phyloP scores from a whole-genome alignment of 106 monocot genomes.

The Amphibolis antarctica region DNA sequence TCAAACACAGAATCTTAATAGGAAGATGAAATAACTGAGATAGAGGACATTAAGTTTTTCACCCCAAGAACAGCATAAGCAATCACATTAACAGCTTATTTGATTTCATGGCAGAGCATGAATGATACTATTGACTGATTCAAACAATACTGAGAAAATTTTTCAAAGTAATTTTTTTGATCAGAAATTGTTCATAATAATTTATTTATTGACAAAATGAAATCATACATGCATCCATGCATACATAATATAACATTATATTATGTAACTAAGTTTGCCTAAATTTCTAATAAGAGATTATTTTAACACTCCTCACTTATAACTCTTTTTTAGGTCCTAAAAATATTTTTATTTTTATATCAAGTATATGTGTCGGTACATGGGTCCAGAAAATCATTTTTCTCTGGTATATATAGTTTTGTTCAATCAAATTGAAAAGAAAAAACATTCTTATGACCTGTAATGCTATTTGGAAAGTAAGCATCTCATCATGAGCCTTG shows the following conservation, averaged over 20 bases:
- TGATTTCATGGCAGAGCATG: background rate
- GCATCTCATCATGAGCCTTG: slow-evolving; percentile 48
- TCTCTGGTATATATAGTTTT: too few relatives aligned
- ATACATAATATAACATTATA: too few relatives aligned
- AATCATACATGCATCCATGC: too few relatives aligned
- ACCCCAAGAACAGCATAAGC: background rate
- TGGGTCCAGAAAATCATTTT: too few relatives aligned
- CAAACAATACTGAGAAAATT: background rate
- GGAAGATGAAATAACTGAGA: background rate
- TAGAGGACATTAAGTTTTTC: background rate
- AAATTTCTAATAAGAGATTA: too few relatives aligned
- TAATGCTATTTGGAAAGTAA: slow-evolving; percentile 57
- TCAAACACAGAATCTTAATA: background rate
- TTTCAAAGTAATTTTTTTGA: background rate
- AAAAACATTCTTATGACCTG: slow-evolving; percentile 33
- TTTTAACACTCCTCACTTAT: too few relatives aligned
- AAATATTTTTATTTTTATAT: too few relatives aligned
- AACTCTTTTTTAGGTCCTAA: too few relatives aligned
- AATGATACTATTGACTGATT: background rate
- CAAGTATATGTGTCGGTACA: too few relatives aligned
- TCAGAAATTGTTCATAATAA: background rate
- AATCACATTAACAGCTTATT: background rate
- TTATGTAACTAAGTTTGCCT: too few relatives aligned
- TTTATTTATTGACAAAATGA: background rate
- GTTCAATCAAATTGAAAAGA: background rate